A percentile compares a stretch with the other conserved stretches of the same genome.
These are phyloP conservation scores for Zygoascus bituminiphila DNA, from an alignment of 805 yeast genomes.

Conservation along the genomic window DNA sequence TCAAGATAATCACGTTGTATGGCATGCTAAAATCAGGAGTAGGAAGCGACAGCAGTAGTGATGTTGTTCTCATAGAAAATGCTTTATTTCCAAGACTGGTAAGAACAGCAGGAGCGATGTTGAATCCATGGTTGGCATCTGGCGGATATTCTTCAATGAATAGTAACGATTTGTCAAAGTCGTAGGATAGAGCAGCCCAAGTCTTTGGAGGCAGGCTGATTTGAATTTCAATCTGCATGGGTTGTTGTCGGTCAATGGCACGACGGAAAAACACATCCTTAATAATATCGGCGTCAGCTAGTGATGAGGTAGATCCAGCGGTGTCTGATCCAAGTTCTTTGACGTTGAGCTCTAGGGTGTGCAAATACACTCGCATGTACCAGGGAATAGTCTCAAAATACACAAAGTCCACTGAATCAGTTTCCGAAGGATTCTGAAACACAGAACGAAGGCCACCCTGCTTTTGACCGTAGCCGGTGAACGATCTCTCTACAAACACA, in stretches of 20 bases:
- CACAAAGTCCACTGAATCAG: conserved; percentile 40
- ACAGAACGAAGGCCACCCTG: conserved; percentile 80
- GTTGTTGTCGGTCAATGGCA: conserved; percentile 70
- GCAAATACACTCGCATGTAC: conserved; percentile 79
- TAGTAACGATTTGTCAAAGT: conserved; percentile 81
- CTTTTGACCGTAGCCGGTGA: conserved; percentile 88
- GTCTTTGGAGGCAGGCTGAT: conserved; percentile 57
- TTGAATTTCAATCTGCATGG: conserved; percentile 71
- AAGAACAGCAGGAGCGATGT: conserved; percentile 82
- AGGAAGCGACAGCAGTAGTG: conserved; percentile 78
- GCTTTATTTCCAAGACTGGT: conserved; percentile 38
- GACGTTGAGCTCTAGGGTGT: conserved; percentile 43
- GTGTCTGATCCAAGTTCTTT: conserved; percentile 12
- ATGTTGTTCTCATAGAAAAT: conserved; percentile 56
- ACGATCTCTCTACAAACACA: conserved; percentile 67
- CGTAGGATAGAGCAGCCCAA: conserved; percentile 54
- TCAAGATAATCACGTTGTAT: conserved; percentile 87
- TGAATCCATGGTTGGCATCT: conserved; percentile 97
- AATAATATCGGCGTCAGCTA: conserved; percentile 30
- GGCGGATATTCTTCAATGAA: conserved; percentile 95
- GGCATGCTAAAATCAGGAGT: conserved; percentile 99
- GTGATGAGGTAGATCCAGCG: not conserved
- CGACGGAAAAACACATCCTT: conserved; percentile 58
- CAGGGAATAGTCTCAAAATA: conserved; percentile 86
- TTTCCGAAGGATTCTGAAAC: conserved; percentile 54